These are phyloP conservation scores for Naganishia albida DNA, from an alignment of 1,284 basidiomycete genomes.

Conservation along the genomic window DNA sequence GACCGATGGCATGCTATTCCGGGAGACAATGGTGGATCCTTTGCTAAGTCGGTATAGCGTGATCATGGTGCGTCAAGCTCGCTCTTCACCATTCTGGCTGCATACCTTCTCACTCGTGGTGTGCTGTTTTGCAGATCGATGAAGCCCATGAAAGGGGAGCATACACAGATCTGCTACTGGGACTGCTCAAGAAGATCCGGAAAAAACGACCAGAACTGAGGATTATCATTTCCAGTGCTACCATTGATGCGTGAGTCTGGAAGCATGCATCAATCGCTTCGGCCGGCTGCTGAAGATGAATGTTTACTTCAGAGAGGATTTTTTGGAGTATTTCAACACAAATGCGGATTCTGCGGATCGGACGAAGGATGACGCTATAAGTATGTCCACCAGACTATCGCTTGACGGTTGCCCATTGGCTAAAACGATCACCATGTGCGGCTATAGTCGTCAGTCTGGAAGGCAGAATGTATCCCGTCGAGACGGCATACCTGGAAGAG, in stretches of 20 bases:
- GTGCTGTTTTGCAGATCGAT: constrained; percentile 73
- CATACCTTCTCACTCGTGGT: no score
- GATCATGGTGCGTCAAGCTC: constrained; percentile 71
- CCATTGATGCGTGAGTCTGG: constrained; percentile 71
- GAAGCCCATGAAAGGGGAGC: constrained; percentile 96
- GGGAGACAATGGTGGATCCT: constrained; percentile 87
- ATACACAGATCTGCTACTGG: constrained; percentile 90
- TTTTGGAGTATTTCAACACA: constrained; percentile 81
- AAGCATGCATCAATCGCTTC: background rate
- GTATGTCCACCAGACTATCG: constrained; percentile 34
- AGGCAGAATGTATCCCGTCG: constrained; percentile 89
- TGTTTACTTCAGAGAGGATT: constrained; percentile 58
- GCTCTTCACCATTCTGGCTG: background rate
- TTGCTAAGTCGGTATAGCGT: constrained; percentile 87
- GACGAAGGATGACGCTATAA: constrained; percentile 51
- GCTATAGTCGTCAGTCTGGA: constrained; percentile 79
- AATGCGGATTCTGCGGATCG: constrained; percentile 53
- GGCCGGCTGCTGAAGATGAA: background rate
- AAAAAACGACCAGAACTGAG: constrained; percentile 84
- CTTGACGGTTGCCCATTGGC: background rate
- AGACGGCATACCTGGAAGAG: constrained; percentile 73
- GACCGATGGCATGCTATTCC: constrained; percentile 97
- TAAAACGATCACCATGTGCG: background rate
- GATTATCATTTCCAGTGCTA: constrained; percentile 91
- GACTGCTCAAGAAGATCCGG: constrained; percentile 88